Base-by-base conservation (phyloP, 306 rosid genomes). In the Prunus salicina region DNA sequence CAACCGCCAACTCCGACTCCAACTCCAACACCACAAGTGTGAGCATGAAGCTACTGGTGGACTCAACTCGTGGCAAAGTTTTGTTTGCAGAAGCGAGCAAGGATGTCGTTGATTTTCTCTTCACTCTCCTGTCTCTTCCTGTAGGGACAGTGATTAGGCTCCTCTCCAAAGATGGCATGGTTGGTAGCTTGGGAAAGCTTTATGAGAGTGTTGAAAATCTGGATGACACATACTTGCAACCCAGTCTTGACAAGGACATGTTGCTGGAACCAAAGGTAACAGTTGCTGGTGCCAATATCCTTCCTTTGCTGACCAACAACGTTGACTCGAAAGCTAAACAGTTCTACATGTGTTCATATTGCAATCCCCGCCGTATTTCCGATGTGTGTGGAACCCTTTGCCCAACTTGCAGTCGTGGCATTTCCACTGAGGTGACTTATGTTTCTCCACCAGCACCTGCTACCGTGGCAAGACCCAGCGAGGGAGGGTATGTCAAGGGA, bases 111-210 rank as follows among this genome's bases (percentile, higher is more conserved):
- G 82, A 86, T 3, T 80, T 76, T 24, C 73, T 81, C 1, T 38
- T 85, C 10, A 73, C 60, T 22, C 66, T 88, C 12, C 75, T 88
- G 46, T 79, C 86, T 2, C 12, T 78, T 12, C 85, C 80, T n/a
- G 9, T 80, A 0, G 87, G 83, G 3, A 74, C 78, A 0, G 62
- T 80, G 5, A 72, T 69, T 2, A 27, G 34, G 0, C 73, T 75
- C 6, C 79, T 75, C 9, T 5, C 67, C 18, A 58, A 8, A 2
- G 10, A 45, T 11, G 72, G 50, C 13, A 73, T 73, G 76, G 64
- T 45, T 6, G 82, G 82, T 9, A 13, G 72, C 19, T 1, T 82
- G 3, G 73, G 73, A 0, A 83, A 25, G 12, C 74, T 83, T 0
- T 83, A 83, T 27, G 3, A 69, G 15, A 79, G 86, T 16, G 55